Base-by-base conservation (phyloP, 2,329 filamentous ascomycete genomes). In the Cytospora piceae region DNA sequence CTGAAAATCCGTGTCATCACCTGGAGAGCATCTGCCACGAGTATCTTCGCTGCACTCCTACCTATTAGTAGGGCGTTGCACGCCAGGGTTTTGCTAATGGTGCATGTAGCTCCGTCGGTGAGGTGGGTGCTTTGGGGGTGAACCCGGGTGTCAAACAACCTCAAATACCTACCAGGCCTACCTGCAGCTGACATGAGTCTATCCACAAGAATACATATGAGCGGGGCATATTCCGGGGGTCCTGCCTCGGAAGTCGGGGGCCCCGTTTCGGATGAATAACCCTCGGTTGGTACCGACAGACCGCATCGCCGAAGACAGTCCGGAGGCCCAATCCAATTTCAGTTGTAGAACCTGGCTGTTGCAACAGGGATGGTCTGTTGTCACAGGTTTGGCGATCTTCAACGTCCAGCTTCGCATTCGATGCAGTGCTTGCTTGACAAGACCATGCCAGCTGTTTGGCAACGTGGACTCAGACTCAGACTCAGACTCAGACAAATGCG, bases 231-330 rank as follows among this genome's bases (percentile, higher is more conserved):
- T 24, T 49, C 46, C n/a, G 46, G 46, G 46, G 46, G 9, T 20
- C n/a, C n/a, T 49, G 46, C 11, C 42, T 49, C 46, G 46, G 46
- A 22, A 49, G 46, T 49, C 46, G 46, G 46, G 46, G n/a, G n/a
- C 46, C 46, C n/a, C 46, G n/a, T 49, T 49, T 49, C 46, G 46
- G 46, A 8, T 22, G 9, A 14, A 24, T 3, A 24, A 8, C 8
- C 1, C 46, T 22, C 46, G 46, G 46, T 9, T 49, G 46, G 8
- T 22, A 20, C 46, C 46, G 46, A 24, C 46, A 12, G 22, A n/a
- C 46, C 20, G 9, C 46, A 49, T 49, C 5, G n/a, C 46, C 22
- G 22, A 49, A 22, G 39, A 42, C 17, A 42, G 17, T 42, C 39
- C 39, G 39, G 39, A 42, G 39, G 20, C 39, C 39, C 39, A 42